Percentiles rank a stretch among this genome's conserved stretches.
Conservation (phyloP, 441 rosid species). For the Euphorbia corollata region DNA sequence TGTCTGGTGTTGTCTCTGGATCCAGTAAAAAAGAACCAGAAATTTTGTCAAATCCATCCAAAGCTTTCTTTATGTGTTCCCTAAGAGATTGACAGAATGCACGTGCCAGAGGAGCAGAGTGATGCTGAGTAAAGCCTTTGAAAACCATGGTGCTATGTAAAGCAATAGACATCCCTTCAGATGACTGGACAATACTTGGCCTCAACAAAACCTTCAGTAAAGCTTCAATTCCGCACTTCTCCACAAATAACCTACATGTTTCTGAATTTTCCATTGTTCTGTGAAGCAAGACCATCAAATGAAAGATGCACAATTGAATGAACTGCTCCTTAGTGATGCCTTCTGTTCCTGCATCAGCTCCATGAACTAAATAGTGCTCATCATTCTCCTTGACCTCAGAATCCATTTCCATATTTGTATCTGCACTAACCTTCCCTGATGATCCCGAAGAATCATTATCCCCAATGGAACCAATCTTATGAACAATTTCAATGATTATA, state of each 20-base stretch:
- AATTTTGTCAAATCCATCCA: slow-evolving; percentile 44
- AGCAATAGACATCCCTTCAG: slow-evolving; percentile 96
- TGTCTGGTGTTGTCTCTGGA: slow-evolving; percentile 47
- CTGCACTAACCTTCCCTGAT: slow-evolving; percentile 44
- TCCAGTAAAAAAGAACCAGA: slow-evolving; percentile 76
- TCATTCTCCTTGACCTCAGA: slow-evolving; percentile 58
- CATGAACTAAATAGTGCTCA: slow-evolving; percentile 37
- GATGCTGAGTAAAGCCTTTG: slow-evolving; percentile 94
- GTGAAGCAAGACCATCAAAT: slow-evolving; percentile 90
- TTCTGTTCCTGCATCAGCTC: slow-evolving; percentile 39
- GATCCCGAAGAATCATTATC: slow-evolving; percentile 41
- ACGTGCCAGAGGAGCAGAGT: slow-evolving; percentile 82
- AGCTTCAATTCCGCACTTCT: slow-evolving; percentile 93
- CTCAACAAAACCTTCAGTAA: slow-evolving; percentile 76
- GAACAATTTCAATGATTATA: slow-evolving; percentile 81
- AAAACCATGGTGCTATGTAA: slow-evolving; percentile 97
- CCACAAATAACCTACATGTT: slow-evolving; percentile 91
- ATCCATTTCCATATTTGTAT: slow-evolving; percentile 90
- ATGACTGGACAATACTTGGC: slow-evolving; percentile 83
- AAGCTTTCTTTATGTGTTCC: slow-evolving; percentile 67
- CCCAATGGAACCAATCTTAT: slow-evolving; percentile 64
- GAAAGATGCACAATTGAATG: slow-evolving; percentile 80
- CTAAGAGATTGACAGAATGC: slow-evolving; percentile 83
- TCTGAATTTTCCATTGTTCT: slow-evolving; percentile 95
- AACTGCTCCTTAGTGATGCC: slow-evolving; percentile 75